Evolutionary conservation across 2,329 filamentous ascomycete species (phyloP).

Genomic region (Fusarium pininemorale): DNA sequence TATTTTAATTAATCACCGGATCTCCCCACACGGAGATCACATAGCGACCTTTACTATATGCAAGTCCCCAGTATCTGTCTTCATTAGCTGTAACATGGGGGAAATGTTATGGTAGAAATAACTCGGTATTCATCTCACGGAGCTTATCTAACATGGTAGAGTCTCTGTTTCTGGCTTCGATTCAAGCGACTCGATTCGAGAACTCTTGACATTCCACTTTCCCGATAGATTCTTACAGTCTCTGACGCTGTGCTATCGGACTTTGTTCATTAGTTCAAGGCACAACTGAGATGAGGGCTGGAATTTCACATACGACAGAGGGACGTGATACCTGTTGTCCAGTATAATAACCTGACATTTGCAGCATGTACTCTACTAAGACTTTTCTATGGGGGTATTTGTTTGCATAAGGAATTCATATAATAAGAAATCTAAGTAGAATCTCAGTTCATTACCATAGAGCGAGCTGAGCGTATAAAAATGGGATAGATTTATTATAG

Average conservation of each 20-base stretch:
- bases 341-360: fast-evolving
- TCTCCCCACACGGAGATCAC: background rate
- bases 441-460: fast-evolving
- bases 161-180: background rate
- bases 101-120: background rate
- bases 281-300: fast-evolving
- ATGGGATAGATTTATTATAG: background rate
- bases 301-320: too few relatives aligned
- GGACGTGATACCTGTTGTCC: too few relatives aligned
- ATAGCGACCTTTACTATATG: background rate
- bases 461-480: fast-evolving
- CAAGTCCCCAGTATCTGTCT: background rate
- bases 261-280: fast-evolving
- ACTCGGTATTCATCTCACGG: fast-evolving
- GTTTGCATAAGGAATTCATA: background rate
- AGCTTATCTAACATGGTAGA: background rate
- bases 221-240: background rate
- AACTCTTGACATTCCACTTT: background rate
- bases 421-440: fast-evolving
- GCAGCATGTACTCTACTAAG: background rate
- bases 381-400: fast-evolving
- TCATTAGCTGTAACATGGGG: fast-evolving
- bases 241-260: fast-evolving
- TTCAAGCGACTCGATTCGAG: fast-evolving
- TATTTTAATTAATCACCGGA: fast-evolving